Conservation (phyloP, 805 yeast genomes). For the Teunomyces lycoperdinae region DNA sequence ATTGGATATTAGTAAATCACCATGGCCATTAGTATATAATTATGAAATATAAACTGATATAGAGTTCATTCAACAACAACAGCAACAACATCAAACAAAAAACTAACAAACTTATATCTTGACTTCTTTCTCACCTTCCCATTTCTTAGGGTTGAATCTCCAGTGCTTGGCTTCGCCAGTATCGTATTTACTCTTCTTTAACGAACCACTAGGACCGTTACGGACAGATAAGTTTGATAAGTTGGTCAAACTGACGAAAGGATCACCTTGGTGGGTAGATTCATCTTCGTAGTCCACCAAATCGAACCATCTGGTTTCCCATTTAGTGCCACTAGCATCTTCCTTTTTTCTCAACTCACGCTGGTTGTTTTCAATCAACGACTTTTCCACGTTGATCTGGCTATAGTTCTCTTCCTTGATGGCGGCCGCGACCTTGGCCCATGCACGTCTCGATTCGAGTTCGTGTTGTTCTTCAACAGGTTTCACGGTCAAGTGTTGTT, state of each 20-base stretch:
- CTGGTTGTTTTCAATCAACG: conserved; percentile 78
- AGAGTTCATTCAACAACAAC: background rate
- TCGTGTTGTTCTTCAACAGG: conserved; percentile 78
- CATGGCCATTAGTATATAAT: background rate
- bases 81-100: background rate
- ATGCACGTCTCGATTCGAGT: conserved; percentile 84
- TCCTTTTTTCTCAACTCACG: conserved; percentile 79
- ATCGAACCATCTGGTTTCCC: conserved; percentile 86
- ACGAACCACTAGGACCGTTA: conserved; percentile 67
- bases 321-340: conserved; percentile 54
- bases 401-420: conserved; percentile 73
- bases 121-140: conserved; percentile 61
- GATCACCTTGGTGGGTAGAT: conserved; percentile 20
- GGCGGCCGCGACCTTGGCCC: conserved; percentile 88
- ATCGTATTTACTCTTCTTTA: conserved; percentile 55
- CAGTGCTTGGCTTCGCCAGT: conserved; percentile 57
- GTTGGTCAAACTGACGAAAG: conserved; percentile 35
- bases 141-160: conserved; percentile 58
- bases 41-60: background rate
- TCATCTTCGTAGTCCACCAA: conserved; percentile 25
- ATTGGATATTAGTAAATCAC: background rate
- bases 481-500: conserved; percentile 66
- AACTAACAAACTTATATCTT: conserved; percentile 8
- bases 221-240: conserved; percentile 56
- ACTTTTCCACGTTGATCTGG: conserved; percentile 69